Evolutionary conservation across 345 rosid species (phyloP).

Genomic region (Gossypium stocksii): DNA sequence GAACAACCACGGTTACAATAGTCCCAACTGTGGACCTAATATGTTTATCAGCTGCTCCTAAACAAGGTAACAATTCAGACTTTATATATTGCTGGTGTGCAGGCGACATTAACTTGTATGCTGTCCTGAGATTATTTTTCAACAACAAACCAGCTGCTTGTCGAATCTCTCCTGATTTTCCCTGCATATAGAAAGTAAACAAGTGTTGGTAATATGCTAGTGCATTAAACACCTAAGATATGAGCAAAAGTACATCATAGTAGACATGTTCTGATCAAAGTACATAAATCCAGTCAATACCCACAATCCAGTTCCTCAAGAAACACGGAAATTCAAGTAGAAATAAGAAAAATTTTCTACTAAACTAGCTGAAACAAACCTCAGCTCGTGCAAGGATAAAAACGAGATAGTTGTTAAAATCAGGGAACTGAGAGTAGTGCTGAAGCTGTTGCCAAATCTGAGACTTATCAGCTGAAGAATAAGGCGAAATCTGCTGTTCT

Average conservation of each 20-base stretch:
- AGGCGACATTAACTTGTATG: constrained; percentile 54
- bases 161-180: constrained; percentile 76
- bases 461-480: constrained; percentile 78
- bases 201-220: not conserved
- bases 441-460: constrained; percentile 95
- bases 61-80: constrained; percentile 72
- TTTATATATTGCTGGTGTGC: constrained; percentile 43
- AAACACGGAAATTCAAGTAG: not conserved
- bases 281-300: constrained; percentile 1
- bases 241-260: not conserved
- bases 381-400: constrained; percentile 83
- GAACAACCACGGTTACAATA: constrained; percentile 72
- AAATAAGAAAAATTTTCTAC: too few relatives aligned
- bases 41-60: constrained; percentile 82
- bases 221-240: not conserved
- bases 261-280: not conserved
- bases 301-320: not conserved
- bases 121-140: constrained; percentile 77
- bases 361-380: constrained; percentile 32
- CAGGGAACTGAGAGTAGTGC: constrained; percentile 83
- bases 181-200: constrained; percentile 37
- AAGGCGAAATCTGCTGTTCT: constrained; percentile 85
- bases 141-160: constrained; percentile 97
- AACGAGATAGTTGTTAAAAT: constrained; percentile 94
- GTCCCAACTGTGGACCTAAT: constrained; percentile 91